phyloP scores from a whole-genome alignment of 2,329 filamentous ascomycete species.

The Cytospora schulzeri region DNA sequence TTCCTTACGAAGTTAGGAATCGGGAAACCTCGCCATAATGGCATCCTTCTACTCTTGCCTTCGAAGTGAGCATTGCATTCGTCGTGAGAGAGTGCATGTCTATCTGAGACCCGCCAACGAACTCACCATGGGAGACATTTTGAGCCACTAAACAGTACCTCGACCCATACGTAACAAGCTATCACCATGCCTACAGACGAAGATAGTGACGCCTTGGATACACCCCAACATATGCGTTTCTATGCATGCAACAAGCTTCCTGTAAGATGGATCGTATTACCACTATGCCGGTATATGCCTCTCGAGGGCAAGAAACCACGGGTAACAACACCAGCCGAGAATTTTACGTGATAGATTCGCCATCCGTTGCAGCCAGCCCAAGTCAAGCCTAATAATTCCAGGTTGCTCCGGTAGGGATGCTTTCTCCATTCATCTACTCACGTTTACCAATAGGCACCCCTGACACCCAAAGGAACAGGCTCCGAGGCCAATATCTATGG shows the following conservation, averaged over 20 bases:
- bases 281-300: background rate
- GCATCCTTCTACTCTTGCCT: background rate
- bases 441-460: too few relatives aligned
- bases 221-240: background rate
- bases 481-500: background rate
- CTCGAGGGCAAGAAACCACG: background rate
- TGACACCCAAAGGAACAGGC: background rate
- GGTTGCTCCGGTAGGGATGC: background rate
- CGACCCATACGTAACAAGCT: background rate
- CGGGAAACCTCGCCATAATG: conserved; percentile 12
- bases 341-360: background rate
- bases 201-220: background rate
- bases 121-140: background rate
- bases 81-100: background rate
- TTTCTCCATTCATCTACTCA: background rate
- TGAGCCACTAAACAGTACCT: background rate
- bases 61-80: background rate
- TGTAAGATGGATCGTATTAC: background rate
- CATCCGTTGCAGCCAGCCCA: background rate
- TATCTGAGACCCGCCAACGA: background rate
- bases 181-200: background rate
- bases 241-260: background rate
- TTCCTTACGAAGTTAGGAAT: conserved; percentile 27
- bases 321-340: background rate
- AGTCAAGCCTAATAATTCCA: background rate